Evolutionary conservation across 345 rosid species (phyloP).

Genomic region (Euphorbia lathyris): DNA sequence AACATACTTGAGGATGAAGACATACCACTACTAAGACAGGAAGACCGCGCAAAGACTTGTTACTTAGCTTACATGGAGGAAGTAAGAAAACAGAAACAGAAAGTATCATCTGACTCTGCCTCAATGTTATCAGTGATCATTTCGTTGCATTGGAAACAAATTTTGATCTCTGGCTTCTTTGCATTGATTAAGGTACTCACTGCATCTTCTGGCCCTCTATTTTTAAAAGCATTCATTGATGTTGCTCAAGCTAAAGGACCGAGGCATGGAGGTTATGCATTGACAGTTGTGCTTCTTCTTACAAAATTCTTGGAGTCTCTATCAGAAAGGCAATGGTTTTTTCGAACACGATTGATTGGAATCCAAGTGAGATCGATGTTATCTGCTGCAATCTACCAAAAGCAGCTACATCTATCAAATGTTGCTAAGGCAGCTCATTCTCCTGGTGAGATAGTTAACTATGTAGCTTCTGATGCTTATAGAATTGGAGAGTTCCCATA

Average conservation of each 20-base stretch:
- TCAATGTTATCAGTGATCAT: constrained; percentile 33
- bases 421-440: background rate
- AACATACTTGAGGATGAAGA: background rate
- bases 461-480: background rate
- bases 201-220: constrained; percentile 17
- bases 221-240: background rate
- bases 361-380: background rate
- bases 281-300: constrained; percentile 15
- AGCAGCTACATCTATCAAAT: background rate
- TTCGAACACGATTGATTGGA: background rate
- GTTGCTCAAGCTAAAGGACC: constrained; percentile 19
- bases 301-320: constrained; percentile 11
- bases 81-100: constrained; percentile 24
- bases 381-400: background rate
- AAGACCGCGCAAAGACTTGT: constrained; percentile 39
- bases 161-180: background rate
- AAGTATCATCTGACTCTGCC: constrained; percentile 12
- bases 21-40: constrained; percentile 18
- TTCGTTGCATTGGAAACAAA: background rate
- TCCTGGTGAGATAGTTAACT: background rate
- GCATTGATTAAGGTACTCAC: background rate
- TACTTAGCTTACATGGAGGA: constrained; percentile 30
- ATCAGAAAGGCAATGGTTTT: background rate
- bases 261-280: constrained; percentile 30
- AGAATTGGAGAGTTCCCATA: background rate